A percentile compares a stretch with the other conserved stretches of the same genome.
phyloP scores from a whole-genome alignment of 805 yeast genomes.

The Kodamaea sagamina region DNA sequence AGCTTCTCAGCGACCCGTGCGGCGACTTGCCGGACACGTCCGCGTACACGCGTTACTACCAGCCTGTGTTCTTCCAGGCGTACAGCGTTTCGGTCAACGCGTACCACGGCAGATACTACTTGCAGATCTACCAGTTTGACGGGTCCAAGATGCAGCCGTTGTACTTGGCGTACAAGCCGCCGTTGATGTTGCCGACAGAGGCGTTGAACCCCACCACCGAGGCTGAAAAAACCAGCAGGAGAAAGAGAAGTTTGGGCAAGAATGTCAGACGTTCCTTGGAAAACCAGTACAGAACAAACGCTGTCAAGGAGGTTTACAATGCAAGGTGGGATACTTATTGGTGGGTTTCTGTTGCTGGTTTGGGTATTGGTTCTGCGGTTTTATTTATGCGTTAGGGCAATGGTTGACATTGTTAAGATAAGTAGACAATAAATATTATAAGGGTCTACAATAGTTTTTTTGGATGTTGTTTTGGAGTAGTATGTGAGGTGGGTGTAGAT shows the following conservation, averaged over 20 bases:
- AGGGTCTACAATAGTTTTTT: no score
- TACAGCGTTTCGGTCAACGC: slow-evolving; percentile 65
- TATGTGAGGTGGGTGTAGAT: no score
- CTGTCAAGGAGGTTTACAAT: slow-evolving; percentile 47
- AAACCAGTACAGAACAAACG: slow-evolving; percentile 77
- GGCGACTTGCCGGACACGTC: slow-evolving; percentile 48
- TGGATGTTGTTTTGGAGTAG: no score
- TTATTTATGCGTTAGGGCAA: slow-evolving; percentile 28
- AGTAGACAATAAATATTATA: background rate
- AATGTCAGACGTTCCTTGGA: slow-evolving; percentile 70
- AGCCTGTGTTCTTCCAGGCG: slow-evolving; percentile 57
- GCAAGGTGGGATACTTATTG: slow-evolving; percentile 49
- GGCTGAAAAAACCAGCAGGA: slow-evolving; percentile 42
- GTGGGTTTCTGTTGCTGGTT: slow-evolving; percentile 54
- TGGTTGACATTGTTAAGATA: no score
- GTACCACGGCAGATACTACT: slow-evolving; percentile 80
- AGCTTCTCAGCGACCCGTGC: slow-evolving; percentile 86
- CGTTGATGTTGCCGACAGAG: slow-evolving; percentile 91
- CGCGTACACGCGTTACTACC: slow-evolving; percentile 70
- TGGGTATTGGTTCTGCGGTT: slow-evolving; percentile 42
- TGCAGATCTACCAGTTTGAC: slow-evolving; percentile 73
- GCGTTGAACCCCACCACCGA: slow-evolving; percentile 83
- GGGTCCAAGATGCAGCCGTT: slow-evolving; percentile 84
- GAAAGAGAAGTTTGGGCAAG: slow-evolving; percentile 31
- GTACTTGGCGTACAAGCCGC: slow-evolving; percentile 89